phyloP scores from a whole-genome alignment of 495 filamentous ascomycete species.

The Cercophora sp. region DNA sequence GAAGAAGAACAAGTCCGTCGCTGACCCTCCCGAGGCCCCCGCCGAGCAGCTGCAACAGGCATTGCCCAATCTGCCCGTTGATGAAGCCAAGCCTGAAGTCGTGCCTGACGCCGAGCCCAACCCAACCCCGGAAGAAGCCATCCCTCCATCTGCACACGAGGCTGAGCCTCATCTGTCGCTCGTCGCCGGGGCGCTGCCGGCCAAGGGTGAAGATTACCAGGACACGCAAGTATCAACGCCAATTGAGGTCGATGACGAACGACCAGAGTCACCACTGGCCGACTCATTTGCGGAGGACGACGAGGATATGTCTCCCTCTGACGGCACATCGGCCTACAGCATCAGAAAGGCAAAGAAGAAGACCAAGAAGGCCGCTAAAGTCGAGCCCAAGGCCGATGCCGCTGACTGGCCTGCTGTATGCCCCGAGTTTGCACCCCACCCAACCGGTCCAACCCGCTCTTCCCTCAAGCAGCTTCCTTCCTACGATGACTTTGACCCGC shows the following conservation, averaged over 20 bases:
- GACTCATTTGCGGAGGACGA: too few species aligned
- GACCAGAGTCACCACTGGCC: too few species aligned
- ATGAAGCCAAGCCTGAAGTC: conserved; percentile 14
- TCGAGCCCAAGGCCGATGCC: background rate
- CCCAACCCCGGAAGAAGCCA: background rate
- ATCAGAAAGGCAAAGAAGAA: conserved; percentile 23
- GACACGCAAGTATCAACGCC: too few species aligned
- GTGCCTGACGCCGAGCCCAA: conserved; percentile 1
- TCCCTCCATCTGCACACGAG: too few species aligned
- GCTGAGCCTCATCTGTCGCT: too few species aligned
- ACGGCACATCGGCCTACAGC: conserved; percentile 15
- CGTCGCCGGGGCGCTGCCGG: too few species aligned
- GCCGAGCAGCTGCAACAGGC: background rate
- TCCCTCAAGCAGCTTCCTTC: too few species aligned
- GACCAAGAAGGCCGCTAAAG: conserved; percentile 18
- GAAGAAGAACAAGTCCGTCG: conserved; percentile 14
- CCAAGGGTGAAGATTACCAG: too few species aligned
- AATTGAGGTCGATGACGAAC: too few species aligned
- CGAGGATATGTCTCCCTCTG: conserved; percentile 12
- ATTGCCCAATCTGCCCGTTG: background rate
- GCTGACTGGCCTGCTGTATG: background rate
- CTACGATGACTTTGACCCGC: too few species aligned
- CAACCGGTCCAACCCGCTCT: too few species aligned
- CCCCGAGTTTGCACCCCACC: too few species aligned
- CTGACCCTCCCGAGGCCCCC: conserved; percentile 14